Evolutionary conservation across 495 filamentous ascomycete genomes (phyloP), one percentile per base, ranked within the genome.

Genomic region (Cercophora sp.): DNA sequence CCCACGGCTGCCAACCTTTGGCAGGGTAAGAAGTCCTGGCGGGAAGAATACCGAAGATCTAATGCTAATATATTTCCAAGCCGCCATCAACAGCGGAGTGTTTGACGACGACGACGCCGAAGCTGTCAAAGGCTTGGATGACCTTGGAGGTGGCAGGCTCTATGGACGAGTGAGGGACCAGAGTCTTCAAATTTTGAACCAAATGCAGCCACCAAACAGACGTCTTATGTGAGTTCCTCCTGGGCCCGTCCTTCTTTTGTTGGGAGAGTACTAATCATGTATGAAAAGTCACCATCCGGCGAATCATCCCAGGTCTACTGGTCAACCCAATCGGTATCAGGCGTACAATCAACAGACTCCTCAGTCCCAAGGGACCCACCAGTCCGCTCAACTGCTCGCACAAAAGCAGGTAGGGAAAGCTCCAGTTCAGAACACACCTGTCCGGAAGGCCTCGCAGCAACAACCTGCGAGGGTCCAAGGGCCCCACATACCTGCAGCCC

Each of bases 91-190:
- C 6, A 36, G 9, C 20, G 46, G 46, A 10, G 5, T 11, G 6
- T 48, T 48, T 10, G 20, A 48, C 10, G 46, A 48, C 46, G 29
- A 22, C 10, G 46, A 48, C 16, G 11, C 18, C 10, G 32, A 35
- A 6, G 27, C 11, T 16, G 46, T 48, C 31, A 25, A 24, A 18
- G 31, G 25, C 16, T 20, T 48, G 11, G 29, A 32, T 13, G 19
- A 13, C 2, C 46, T 48, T 5, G 11, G 19, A n/a, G 46, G 46
- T 36, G 29, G 29, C 6, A 16, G 46, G 16, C 18, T 20, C 10
- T 34, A 35, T 25, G 29, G 37, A n/a, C 2, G 27, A n/a, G n/a
- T n/a, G n/a, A n/a, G n/a, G n/a, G n/a, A n/a, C n/a, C n/a, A n/a
- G n/a, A n/a, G n/a, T n/a, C n/a, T n/a, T n/a, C n/a, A n/a, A n/a